Conservation (phyloP, 345 rosid species). For the Ceriops tagal region DNA sequence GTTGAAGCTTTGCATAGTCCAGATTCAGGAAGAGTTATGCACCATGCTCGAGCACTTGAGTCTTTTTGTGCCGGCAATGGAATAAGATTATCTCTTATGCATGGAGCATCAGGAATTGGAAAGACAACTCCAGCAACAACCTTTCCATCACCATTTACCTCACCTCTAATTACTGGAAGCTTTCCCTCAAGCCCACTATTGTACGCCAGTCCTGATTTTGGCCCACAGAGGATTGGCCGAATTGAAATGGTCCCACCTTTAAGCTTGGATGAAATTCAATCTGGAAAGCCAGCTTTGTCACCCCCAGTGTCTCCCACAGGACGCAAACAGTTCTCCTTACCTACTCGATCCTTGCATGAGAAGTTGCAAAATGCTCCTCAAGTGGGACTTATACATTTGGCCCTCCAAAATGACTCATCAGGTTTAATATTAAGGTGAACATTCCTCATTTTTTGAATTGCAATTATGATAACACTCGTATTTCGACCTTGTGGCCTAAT, state of each 20-base stretch:
- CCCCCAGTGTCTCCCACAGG: constrained; percentile 75
- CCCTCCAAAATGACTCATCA: constrained; percentile 77
- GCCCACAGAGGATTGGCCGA: constrained; percentile 62
- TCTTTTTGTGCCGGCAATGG: constrained; percentile 66
- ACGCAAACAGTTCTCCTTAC: constrained; percentile 67
- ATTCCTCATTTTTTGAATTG: constrained; percentile 12
- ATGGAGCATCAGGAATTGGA: constrained; percentile 50
- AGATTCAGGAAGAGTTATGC: constrained; percentile 68
- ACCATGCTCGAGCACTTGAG: constrained; percentile 92
- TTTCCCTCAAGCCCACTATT: constrained; percentile 87
- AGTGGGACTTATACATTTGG: constrained; percentile 86
- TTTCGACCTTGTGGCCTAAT: constrained; percentile 26
- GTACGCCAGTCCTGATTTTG: constrained; percentile 70
- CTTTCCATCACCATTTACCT: constrained; percentile 77
- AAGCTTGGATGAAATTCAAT: constrained; percentile 77
- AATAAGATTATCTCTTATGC: constrained; percentile 65
- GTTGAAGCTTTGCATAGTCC: constrained; percentile 93
- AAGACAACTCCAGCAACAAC: constrained; percentile 55
- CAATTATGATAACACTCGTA: constrained; percentile 6
- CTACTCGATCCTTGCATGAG: constrained; percentile 71
- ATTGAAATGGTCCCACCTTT: constrained; percentile 90
- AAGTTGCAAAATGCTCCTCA: constrained; percentile 88
- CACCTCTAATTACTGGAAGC: constrained; percentile 89
- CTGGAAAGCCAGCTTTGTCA: constrained; percentile 54
- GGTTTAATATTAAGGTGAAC: constrained; percentile 82